A percentile compares a stretch with the other conserved stretches of the same genome.
These are phyloP conservation scores for Orbilia brochopaga DNA, from an alignment of 2,329 filamentous ascomycete genomes.

Conservation along the genomic window DNA sequence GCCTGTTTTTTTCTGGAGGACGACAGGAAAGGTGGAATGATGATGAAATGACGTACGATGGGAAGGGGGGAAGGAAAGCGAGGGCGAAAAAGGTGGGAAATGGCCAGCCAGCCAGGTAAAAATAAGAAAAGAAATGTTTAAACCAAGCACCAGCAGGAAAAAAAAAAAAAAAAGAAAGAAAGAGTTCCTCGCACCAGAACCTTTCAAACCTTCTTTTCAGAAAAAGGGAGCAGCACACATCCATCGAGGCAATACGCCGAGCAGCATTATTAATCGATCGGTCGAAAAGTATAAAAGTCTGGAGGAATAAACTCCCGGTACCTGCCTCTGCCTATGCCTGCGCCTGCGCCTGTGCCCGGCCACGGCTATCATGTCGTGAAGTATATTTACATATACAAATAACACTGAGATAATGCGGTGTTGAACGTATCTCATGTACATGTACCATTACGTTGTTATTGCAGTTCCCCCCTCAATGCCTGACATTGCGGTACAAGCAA, in stretches of 20 bases:
- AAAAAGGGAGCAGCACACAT: not conserved
- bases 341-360: constrained; percentile 16
- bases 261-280: too few relatives aligned
- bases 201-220: not conserved
- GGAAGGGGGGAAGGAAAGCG: constrained; percentile 19
- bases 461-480: not conserved
- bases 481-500: not conserved
- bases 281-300: too few relatives aligned
- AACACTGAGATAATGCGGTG: too few relatives aligned
- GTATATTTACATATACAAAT: not conserved
- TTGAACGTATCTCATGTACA: too few relatives aligned
- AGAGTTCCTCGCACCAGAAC: not conserved
- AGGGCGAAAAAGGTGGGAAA: constrained; percentile 13
- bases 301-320: too few relatives aligned
- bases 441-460: not conserved
- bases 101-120: not conserved
- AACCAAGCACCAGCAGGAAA: not conserved
- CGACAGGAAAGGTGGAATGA: constrained; percentile 47
- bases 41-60: constrained; percentile 51
- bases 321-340: not conserved
- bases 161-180: not conserved
- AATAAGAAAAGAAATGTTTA: constrained; percentile 29
- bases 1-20: constrained; percentile 5
- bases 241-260: not conserved
- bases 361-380: constrained; percentile 3